These are phyloP conservation scores for Themeda triandra DNA, from an alignment of 176 grass and related monocot species.

Conservation along the genomic window DNA sequence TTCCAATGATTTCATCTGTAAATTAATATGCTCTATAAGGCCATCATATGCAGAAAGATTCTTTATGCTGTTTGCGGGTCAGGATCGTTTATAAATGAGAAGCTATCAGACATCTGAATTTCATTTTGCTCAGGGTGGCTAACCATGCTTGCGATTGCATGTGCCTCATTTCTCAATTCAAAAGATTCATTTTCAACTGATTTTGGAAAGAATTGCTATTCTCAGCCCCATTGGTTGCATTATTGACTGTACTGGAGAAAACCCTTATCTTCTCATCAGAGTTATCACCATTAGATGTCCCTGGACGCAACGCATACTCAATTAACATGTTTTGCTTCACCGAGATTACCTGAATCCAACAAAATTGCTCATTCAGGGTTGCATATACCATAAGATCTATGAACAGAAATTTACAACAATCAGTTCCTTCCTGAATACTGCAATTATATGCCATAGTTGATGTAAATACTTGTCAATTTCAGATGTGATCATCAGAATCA, in stretches of 20 bases:
- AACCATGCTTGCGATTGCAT: background rate
- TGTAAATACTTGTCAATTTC: background rate
- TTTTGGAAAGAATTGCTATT: background rate
- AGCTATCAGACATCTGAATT: constrained; percentile 12
- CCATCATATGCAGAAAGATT: constrained; percentile 30
- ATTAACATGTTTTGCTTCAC: constrained; percentile 90
- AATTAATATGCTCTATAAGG: constrained; percentile 64
- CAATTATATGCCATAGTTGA: background rate
- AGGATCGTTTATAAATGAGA: constrained; percentile 16
- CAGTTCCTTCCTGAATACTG: background rate
- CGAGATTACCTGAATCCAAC: constrained; percentile 70
- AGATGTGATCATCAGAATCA: background rate
- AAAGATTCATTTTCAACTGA: constrained; percentile 18
- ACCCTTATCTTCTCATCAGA: constrained; percentile 38
- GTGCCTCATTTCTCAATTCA: background rate
- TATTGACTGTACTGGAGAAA: constrained; percentile 36
- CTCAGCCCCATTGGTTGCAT: background rate
- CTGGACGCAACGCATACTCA: constrained; percentile 44
- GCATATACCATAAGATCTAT: background rate
- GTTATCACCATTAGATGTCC: constrained; percentile 3
- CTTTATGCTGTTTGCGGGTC: constrained; percentile 5
- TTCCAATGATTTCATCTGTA: constrained; percentile 54
- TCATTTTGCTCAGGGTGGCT: background rate
- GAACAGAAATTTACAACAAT: background rate
- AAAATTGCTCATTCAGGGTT: constrained; percentile 13